These are phyloP conservation scores for Diversispora epigaea DNA, from an alignment of 192 early-diverging fungal species.

Conservation along the genomic window DNA sequence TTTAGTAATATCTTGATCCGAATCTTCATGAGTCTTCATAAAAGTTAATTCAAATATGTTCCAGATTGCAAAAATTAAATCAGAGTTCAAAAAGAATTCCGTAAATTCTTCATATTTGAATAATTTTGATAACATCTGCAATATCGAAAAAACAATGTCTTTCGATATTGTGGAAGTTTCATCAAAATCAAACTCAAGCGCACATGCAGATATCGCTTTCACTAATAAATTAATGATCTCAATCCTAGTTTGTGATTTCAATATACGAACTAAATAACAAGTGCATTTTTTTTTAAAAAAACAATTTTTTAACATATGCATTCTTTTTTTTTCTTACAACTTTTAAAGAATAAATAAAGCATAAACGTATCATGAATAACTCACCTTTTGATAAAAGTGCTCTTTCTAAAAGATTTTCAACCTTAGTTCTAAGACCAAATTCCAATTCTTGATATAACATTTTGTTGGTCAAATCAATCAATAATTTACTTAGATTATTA, in stretches of 20 bases:
- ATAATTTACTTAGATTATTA: slow-evolving; percentile 1
- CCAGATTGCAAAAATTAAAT: background rate
- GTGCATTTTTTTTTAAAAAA: no score
- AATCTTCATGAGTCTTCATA: slow-evolving; percentile 6
- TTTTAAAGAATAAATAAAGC: background rate
- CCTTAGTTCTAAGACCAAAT: background rate
- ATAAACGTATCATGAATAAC: background rate
- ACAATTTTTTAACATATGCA: no score
- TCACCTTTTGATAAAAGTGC: slow-evolving; percentile 11
- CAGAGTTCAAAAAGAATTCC: slow-evolving; percentile 18
- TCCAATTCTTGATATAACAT: slow-evolving; percentile 1
- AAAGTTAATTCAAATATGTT: slow-evolving; percentile 25
- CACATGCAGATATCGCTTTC: background rate
- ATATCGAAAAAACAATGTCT: background rate
- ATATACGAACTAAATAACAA: background rate
- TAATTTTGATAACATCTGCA: slow-evolving; percentile 19
- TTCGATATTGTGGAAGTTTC: background rate
- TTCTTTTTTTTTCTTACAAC: background rate
- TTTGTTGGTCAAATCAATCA: background rate
- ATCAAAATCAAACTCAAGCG: background rate
- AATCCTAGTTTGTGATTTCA: background rate
- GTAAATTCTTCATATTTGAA: background rate
- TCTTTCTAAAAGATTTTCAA: background rate
- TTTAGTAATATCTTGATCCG: slow-evolving; percentile 6
- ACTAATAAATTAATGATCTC: background rate